Conservation (phyloP, 495 filamentous ascomycete species). For the Platismatia glauca region DNA sequence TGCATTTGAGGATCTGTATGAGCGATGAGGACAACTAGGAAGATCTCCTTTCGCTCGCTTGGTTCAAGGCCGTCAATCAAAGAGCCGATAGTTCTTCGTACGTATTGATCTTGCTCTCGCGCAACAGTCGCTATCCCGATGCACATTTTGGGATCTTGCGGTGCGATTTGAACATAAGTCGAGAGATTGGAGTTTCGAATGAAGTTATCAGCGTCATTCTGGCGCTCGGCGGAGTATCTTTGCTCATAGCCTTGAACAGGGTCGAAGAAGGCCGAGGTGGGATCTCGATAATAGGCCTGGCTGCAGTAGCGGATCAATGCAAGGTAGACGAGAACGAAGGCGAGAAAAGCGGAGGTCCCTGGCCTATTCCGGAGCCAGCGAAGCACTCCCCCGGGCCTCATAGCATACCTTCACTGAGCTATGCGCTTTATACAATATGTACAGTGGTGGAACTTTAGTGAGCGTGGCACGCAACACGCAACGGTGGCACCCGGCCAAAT, state of each 20-base stretch:
- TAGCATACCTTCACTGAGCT: not conserved
- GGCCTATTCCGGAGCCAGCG: constrained; percentile 4
- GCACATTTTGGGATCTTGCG: constrained; percentile 25
- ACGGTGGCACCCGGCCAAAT: not conserved
- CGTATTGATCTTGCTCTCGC: constrained; percentile 34
- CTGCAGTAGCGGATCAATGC: constrained; percentile 26
- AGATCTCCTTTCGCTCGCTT: constrained; percentile 37
- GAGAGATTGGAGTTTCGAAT: constrained; percentile 26
- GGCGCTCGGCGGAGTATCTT: constrained; percentile 32
- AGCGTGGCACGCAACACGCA: not conserved
- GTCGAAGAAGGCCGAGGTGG: constrained; percentile 38
- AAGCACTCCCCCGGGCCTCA: not conserved
- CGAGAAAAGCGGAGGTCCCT: constrained; percentile 15
- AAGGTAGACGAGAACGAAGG: constrained; percentile 28
- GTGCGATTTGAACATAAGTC: not conserved
- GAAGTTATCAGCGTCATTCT: constrained; percentile 31
- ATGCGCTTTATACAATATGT: not conserved
- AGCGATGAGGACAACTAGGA: constrained; percentile 46
- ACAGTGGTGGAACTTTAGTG: not conserved
- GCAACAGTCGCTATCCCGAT: constrained; percentile 33
- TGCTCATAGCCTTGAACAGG: constrained; percentile 32
- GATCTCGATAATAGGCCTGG: constrained; percentile 33
- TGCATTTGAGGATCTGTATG: constrained; percentile 41
- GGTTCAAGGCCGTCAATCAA: constrained; percentile 40
- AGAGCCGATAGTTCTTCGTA: constrained; percentile 42